Evolutionary conservation across 495 filamentous ascomycete genomes (phyloP), one percentile per base, ranked within the genome.

Genomic region (Hypoxylon fuscum): DNA sequence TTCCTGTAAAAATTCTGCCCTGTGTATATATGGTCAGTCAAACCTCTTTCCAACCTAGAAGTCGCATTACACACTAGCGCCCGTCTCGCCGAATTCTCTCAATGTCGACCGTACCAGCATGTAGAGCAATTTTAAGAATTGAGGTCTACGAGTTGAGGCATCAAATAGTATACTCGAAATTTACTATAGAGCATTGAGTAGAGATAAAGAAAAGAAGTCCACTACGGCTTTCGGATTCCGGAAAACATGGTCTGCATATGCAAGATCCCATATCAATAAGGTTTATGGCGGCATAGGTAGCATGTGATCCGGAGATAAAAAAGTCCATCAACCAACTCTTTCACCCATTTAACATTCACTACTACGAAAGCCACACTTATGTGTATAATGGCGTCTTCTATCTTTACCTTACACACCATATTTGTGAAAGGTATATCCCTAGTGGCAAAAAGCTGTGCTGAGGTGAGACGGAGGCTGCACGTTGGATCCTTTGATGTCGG

Each of bases 301-400:
- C 56, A 61, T 49, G 63, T 62, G 57, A 58, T 37, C 17, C 35
- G 53, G 57, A 56, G 15, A 56, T 61, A 53, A 48, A n/a, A 44
- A 34, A 35, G 3, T 41, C 55, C 22, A 55, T 43, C 17, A 44
- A 52, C 23, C 11, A 14, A 1, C 10, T 35, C 18, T 35, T 52
- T 10, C 29, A 18, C 1, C 9, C 37, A 6, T 18, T 18, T 40
- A n/a, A n/a, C n/a, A n/a, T n/a, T n/a, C n/a, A n/a, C n/a, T n/a
- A n/a, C n/a, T n/a, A n/a, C n/a, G n/a, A n/a, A n/a, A n/a, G n/a
- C n/a, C n/a, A n/a, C n/a, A n/a, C n/a, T n/a, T n/a, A n/a, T n/a
- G n/a, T n/a, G n/a, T n/a, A n/a, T n/a, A n/a, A n/a, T n/a, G 25
- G 25, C 8, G 25, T 27, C 25, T 27, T 27, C n/a, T n/a, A n/a